Base-by-base conservation (phyloP, 805 yeast species). In the Candida andamanensis region DNA sequence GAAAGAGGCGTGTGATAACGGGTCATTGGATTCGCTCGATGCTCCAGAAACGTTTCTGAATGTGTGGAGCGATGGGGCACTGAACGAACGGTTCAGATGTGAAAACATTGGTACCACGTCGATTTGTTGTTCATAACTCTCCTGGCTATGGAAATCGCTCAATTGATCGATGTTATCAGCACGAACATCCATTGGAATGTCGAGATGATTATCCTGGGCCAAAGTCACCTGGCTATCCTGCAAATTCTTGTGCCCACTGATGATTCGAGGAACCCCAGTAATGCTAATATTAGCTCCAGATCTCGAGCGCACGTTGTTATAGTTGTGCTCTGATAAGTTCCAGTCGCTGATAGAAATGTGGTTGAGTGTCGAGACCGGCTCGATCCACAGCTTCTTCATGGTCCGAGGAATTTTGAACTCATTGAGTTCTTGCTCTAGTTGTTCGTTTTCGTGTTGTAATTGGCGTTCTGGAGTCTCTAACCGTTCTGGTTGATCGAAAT, bases 21-120 rank as follows among this genome's bases (percentile, higher is more conserved):
- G n/a, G 11, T 19, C 16, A 4, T 19, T 17, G n/a, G 15, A 11
- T 12, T 12, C 19, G 13, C 13, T 22, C 12, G 39, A 34, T n/a
- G 29, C 33, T 11, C 22, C 26, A 2, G 49, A 36, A 12, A 39
- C 29, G 24, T 57, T 46, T 25, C 68, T 48, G 40, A 50, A 62
- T 4, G 69, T 62, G 36, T 62, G 63, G 26, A 63, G 48, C 4
- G 69, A 61, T 7, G 70, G 70, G 3, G 69, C 70, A 42, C 66
- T 56, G 28, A 43, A 44, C 2, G 65, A 55, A 14, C 60, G 30
- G 35, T 42, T 46, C 54, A 49, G 51, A 9, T 44, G 36, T 15
- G 42, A 28, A 35, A 36, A 41, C 19, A 29, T 12, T 7, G 39
- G 37, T 9, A 14, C 18, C 6, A 16, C 16, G 6, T 16, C 5